These are phyloP conservation scores for Orbilia blumenaviensis DNA, from an alignment of 2,329 filamentous ascomycete genomes.

Conservation along the genomic window DNA sequence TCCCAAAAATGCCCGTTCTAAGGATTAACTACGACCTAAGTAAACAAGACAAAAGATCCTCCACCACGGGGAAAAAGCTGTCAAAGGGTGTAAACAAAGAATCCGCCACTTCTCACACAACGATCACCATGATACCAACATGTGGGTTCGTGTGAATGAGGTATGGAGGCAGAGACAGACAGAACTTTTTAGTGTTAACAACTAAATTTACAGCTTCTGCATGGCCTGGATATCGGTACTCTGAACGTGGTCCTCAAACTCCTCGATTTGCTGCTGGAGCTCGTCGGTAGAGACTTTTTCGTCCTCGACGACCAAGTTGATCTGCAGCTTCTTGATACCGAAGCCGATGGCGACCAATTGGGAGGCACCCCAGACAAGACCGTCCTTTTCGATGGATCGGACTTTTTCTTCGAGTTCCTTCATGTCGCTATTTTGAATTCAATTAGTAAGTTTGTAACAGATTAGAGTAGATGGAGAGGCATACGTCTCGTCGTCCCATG, in stretches of 20 bases:
- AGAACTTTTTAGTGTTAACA: background rate
- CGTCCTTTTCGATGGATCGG: constrained; percentile 85
- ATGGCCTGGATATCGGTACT: constrained; percentile 85
- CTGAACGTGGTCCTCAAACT: constrained; percentile 94
- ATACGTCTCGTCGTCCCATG: constrained; percentile 77
- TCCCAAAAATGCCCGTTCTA: background rate
- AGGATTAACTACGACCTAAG: background rate
- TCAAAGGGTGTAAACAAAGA: background rate
- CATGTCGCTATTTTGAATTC: constrained; percentile 81
- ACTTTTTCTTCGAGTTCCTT: constrained; percentile 80
- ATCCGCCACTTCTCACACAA: background rate
- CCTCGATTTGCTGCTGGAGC: constrained; percentile 84
- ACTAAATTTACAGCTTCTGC: constrained; percentile 80
- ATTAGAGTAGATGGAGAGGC: constrained; percentile 58
- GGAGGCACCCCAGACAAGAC: constrained; percentile 93
- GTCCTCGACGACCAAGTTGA: constrained; percentile 97
- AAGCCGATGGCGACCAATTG: constrained; percentile 87
- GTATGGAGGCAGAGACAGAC: background rate
- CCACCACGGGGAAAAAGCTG: constrained; percentile 10
- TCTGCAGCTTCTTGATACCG: constrained; percentile 99
- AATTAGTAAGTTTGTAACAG: background rate
- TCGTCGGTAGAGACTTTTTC: constrained; percentile 91
- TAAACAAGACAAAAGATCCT: background rate
- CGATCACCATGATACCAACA: background rate
- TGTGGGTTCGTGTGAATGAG: background rate